These are phyloP conservation scores for Solanum habrochaites DNA, from an alignment of 257 asterid genomes.

Conservation along the genomic window DNA sequence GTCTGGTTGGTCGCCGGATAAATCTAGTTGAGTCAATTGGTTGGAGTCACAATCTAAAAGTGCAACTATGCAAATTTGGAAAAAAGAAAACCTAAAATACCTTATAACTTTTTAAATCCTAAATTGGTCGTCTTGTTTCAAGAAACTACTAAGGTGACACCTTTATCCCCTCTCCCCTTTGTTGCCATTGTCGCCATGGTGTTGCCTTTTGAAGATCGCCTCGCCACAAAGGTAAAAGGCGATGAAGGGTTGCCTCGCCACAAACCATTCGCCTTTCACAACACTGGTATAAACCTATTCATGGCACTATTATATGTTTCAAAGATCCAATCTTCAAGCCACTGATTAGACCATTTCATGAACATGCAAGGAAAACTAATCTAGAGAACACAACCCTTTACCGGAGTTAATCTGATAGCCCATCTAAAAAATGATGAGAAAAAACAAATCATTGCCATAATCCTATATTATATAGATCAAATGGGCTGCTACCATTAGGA, in stretches of 20 bases:
- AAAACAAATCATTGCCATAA: neutral
- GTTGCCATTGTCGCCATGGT: neutral
- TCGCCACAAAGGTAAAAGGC: neutral
- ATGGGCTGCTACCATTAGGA: neutral
- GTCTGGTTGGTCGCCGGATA: neutral
- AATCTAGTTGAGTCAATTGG: neutral
- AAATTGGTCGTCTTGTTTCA: neutral
- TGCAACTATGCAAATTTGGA: neutral
- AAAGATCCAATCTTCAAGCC: neutral
- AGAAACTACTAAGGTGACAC: neutral
- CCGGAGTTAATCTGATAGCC: neutral
- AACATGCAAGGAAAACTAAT: neutral
- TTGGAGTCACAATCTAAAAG: too few species aligned
- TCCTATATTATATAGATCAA: neutral
- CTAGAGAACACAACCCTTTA: neutral
- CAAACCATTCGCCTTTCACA: neutral
- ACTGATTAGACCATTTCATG: neutral
- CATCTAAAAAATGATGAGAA: neutral
- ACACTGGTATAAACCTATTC: neutral
- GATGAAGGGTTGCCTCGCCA: neutral
- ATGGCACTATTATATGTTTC: neutral
- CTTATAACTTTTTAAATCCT: neutral
- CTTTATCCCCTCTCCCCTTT: neutral
- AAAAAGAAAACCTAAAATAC: neutral
- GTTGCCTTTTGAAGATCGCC: neutral